These are phyloP conservation scores for Leersia perrieri DNA, from an alignment of 176 grass and related monocot species.

Conservation along the genomic window DNA sequence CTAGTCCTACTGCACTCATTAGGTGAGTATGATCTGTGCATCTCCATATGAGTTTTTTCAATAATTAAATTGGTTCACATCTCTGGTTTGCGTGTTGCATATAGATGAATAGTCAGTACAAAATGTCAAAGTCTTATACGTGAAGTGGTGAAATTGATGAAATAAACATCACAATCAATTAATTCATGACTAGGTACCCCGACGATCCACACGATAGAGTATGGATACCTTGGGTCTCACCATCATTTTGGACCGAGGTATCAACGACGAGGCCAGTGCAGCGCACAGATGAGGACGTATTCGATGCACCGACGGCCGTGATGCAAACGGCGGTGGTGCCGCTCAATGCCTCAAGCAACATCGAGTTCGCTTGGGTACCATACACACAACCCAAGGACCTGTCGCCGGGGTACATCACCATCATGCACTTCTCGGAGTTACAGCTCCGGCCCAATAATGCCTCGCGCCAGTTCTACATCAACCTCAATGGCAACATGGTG, in stretches of 20 bases:
- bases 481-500: neutral
- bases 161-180: neutral
- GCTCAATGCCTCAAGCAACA: slow-evolving; percentile 23
- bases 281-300: neutral
- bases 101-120: no score
- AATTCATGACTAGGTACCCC: slow-evolving; percentile 32
- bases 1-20: neutral
- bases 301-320: slow-evolving; percentile 35
- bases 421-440: slow-evolving; percentile 36
- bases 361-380: slow-evolving; percentile 23
- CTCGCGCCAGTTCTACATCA: slow-evolving; percentile 23
- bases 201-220: slow-evolving; percentile 31
- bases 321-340: slow-evolving; percentile 45
- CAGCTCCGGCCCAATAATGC: neutral
- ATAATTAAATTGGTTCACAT: no score
- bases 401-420: neutral
- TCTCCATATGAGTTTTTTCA: no score
- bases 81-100: no score
- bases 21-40: neutral
- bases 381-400: neutral
- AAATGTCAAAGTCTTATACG: no score
- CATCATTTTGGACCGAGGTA: slow-evolving; percentile 5
- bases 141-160: no score
- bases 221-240: slow-evolving; percentile 2
- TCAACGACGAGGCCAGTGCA: slow-evolving; percentile 9